Evolutionary conservation across 257 asterid genomes (phyloP), one percentile per base, ranked within the genome.

Genomic region (Penstemon eatonii): DNA sequence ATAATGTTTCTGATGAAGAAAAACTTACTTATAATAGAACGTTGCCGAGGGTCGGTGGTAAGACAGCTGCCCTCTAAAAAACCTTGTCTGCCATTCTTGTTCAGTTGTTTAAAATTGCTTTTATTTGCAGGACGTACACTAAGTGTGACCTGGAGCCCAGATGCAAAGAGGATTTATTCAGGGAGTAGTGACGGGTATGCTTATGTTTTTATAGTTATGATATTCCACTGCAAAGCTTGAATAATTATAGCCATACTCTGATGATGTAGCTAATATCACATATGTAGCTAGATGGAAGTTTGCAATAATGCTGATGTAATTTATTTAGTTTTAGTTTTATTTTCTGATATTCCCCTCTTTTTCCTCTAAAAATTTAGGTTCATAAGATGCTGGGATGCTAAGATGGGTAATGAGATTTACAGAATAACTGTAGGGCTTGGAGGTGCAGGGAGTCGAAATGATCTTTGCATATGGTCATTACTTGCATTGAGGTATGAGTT

Each of bases 151-250:
- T 92, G 98, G 98, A 92, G 92, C 83, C 73, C 88, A 3, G 96
- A 92, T 64, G 83, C 94, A 9, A 75, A 64, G 69, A 83, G 81
- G 82, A 84, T 92, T 77, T 92, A 76, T 83, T 87, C 98, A 36
- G 98, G 96, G 73, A 92, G 90, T 73, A 92, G 96, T 66, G 95
- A 92, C 3, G 98, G 98, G 98, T 92, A 86, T 70, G 88, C 61
- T 38, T 7, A 37, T 59, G 49, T 61, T 67, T 71, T 78, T 59
- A 39, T 44, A 66, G 18, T 43, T 38, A 19, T 53, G 6, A 46
- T 67, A 40, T 51, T 25, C 33, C 33, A 25, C 44, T 68, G 9
- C 45, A 10, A 53, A 19, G 25, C 18, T 19, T 13, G 25, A 71
- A 41, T 15, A 44, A 25, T 11, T 45, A 50, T 43, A 1, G 18